Base-by-base conservation (phyloP, 768 basidiomycete species). In the Mycena amicta region DNA sequence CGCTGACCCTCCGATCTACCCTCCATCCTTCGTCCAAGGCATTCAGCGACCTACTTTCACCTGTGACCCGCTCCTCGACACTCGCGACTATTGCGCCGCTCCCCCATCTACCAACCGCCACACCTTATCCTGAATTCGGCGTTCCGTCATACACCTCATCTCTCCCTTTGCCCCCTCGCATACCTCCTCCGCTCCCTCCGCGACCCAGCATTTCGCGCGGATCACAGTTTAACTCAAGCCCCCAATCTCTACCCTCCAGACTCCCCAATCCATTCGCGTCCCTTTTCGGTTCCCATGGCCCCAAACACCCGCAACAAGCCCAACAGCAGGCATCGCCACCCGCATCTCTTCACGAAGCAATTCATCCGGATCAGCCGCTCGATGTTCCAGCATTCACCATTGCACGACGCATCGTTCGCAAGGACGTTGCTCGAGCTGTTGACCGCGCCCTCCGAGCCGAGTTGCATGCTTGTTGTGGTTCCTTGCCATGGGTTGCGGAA, bases 211-310 rank as follows among this genome's bases (percentile, higher is more conserved):
- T 55, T 6, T 57, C 59, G n/a, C 61, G 61, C 47, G 23, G 46
- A 49, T n/a, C 61, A 11, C 29, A 50, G 23, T 59, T 45, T 22
- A 63, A 5, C 27, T 64, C 29, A 77, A 77, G 62, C 78, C 76
- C 12, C 74, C 77, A 18, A 70, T 79, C n/a, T 75, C 80, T 50
- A 71, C 79, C 77, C 0, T 78, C 84, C 0, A 79, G 90, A 0
- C 78, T 92, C 12, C 71, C 81, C 26, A 89, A 89, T 65, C 87
- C 92, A 0, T 94, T 95, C 64, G 88, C 90, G 0, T 88, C 88
- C 1, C 79, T 95, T n/a, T 93, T 92, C 64, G 89, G 86, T 4
- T 39, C 72, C 67, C 16, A 61, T 70, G 20, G 74, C 66, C 56
- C 67, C 66, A 56, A 67, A 66, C 23, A 67, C 73, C 8, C 71